A percentile compares a stretch with the other conserved stretches of the same genome.
phyloP scores from a whole-genome alignment of 306 rosid genomes.

The Prunus mume region DNA sequence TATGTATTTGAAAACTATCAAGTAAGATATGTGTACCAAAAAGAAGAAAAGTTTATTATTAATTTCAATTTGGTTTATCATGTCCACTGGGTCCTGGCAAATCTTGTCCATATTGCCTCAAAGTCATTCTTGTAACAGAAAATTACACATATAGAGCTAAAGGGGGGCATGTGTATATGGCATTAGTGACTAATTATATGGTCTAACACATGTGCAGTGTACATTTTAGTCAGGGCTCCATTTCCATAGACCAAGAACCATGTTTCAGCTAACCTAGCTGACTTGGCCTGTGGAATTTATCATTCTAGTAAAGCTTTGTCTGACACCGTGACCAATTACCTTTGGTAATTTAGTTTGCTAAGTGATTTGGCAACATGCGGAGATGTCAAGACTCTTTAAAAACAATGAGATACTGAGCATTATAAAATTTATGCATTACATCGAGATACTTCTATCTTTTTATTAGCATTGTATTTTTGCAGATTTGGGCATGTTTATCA shows the following conservation, averaged over 20 bases:
- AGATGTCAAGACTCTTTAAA: neutral
- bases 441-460: neutral
- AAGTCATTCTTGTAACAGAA: neutral
- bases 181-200: neutral
- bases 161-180: neutral
- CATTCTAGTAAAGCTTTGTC: neutral
- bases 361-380: neutral
- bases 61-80: neutral
- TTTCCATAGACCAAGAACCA: neutral
- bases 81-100: neutral
- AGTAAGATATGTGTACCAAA: neutral
- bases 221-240: neutral
- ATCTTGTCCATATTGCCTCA: neutral
- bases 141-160: neutral
- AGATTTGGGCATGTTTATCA: slow-evolving; percentile 89
- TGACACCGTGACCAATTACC: neutral
- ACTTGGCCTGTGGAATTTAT: neutral
- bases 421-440: neutral
- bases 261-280: neutral
- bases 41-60: neutral
- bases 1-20: neutral
- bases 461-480: slow-evolving; percentile 20
- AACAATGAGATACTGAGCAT: neutral
- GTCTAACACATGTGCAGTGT: neutral
- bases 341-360: neutral